Evolutionary conservation across 2,329 filamentous ascomycete genomes (phyloP), one percentile per base, ranked within the genome.

Genomic region (Shiraia sp.): DNA sequence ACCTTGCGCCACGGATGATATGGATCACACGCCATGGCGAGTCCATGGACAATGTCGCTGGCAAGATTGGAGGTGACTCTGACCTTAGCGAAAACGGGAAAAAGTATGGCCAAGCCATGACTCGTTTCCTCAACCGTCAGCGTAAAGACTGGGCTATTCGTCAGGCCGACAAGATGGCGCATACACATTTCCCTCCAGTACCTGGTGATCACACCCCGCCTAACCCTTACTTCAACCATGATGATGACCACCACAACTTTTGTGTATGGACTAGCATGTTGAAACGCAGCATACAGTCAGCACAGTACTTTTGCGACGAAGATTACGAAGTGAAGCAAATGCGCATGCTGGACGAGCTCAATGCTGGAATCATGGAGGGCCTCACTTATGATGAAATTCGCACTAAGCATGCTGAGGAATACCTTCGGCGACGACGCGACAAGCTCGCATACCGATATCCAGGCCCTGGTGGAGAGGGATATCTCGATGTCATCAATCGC

Each of bases 201-300:
- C 86, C 91, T 1, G 93, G 93, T 42, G 92, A 96, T 70, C 88
- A 87, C 53, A 97, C 93, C 0, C 93, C 93, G 4, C 93, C 93
- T 0, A 97, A 99, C 61, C 93, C 93, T 0, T 89, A 96, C 64
- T 85, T 86, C 55, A 70, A 72, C 38, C 59, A 53, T 30, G 67
- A 70, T 10, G 48, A 53, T 14, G 70, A 72, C 19, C 80, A 88
- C 61, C 95, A 96, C 75, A 90, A 90, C 65, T 97, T 96, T 66
- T 99, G 93, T 68, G 89, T 99, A 12, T 99, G 93, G 93, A 96
- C 92, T 0, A 95, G 89, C 2, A 97, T 97, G 92, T 81, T 99
- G 50, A 86, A 88, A 65, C 87, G 93, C 51, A 90, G 88, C 46
- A 85, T 93, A 36, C 84, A 96, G 63, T 95, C 91, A 1, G 90